Conservation (phyloP, 331 rosid species). For the Malus hybrid region DNA sequence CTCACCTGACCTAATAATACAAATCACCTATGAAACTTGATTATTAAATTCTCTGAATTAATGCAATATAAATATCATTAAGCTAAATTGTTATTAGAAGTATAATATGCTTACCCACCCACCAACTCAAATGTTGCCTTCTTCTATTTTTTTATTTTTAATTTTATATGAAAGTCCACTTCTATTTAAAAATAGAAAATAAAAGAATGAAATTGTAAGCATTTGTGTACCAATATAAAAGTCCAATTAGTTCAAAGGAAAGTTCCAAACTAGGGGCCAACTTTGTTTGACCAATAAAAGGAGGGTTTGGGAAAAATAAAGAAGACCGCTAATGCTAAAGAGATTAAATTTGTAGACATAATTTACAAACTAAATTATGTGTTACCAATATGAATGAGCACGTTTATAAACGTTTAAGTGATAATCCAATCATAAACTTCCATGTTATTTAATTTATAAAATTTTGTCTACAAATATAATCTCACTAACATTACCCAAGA, state of each 20-base stretch:
- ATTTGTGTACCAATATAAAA: neutral
- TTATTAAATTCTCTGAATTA: neutral
- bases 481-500: too few relatives aligned
- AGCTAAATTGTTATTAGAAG: too few relatives aligned
- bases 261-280: neutral
- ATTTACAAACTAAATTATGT: too few relatives aligned
- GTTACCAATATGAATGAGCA: too few relatives aligned
- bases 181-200: too few relatives aligned
- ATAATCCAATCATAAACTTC: too few relatives aligned
- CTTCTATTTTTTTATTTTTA: neutral
- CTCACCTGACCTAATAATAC: neutral
- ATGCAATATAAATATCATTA: too few relatives aligned
- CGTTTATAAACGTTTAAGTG: accelerated
- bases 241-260: neutral
- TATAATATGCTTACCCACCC: neutral
- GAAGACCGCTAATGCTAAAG: accelerated
- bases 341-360: too few relatives aligned
- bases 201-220: too few relatives aligned
- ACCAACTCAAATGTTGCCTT: neutral
- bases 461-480: too few relatives aligned
- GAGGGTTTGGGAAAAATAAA: neutral
- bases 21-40: neutral
- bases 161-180: too few relatives aligned
- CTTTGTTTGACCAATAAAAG: neutral
- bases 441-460: too few relatives aligned